Percentiles rank a stretch among this genome's conserved stretches.
Evolutionary conservation across 2,329 filamentous ascomycete species (phyloP).

Genomic region (Alternaria dauci): DNA sequence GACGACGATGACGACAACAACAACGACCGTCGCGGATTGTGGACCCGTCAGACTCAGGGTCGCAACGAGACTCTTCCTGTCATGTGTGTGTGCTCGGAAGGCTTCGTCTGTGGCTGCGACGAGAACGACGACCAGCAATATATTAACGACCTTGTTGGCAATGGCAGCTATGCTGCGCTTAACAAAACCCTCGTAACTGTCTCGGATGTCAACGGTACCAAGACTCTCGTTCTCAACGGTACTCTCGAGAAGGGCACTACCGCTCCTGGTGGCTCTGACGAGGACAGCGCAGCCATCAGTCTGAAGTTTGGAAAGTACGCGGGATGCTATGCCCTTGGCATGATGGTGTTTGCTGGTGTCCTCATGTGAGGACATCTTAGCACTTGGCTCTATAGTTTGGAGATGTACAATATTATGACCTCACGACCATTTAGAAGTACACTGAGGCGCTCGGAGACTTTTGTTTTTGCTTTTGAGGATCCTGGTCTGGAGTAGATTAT

Average conservation of each 20-base stretch:
- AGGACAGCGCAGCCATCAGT: constrained; percentile 35
- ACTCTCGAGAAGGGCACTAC: constrained; percentile 69
- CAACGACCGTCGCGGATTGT: constrained; percentile 10
- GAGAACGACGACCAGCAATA: constrained; percentile 69
- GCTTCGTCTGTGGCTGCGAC: constrained; percentile 71
- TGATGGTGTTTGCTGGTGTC: constrained; percentile 47
- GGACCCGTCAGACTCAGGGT: constrained; percentile 30
- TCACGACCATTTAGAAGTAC: constrained; percentile 3
- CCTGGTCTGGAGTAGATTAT: neutral
- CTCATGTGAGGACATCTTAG: constrained; percentile 12
- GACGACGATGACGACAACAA: constrained; percentile 56
- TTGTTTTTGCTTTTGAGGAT: neutral
- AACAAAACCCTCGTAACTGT: constrained; percentile 71
- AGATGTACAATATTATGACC: constrained; percentile 8
- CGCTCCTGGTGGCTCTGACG: constrained; percentile 49
- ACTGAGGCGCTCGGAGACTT: neutral
- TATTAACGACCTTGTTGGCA: constrained; percentile 66
- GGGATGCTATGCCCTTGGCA: constrained; percentile 52
- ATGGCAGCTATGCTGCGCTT: constrained; percentile 63
- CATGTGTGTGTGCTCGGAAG: constrained; percentile 67
- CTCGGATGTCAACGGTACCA: constrained; percentile 68
- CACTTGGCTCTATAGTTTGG: neutral
- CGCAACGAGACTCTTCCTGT: constrained; percentile 68
- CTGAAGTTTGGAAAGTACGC: constrained; percentile 39
- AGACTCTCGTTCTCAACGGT: constrained; percentile 76